Base-by-base conservation (phyloP, 352 stramenopile species). In the Phytophthora fragariae region DNA sequence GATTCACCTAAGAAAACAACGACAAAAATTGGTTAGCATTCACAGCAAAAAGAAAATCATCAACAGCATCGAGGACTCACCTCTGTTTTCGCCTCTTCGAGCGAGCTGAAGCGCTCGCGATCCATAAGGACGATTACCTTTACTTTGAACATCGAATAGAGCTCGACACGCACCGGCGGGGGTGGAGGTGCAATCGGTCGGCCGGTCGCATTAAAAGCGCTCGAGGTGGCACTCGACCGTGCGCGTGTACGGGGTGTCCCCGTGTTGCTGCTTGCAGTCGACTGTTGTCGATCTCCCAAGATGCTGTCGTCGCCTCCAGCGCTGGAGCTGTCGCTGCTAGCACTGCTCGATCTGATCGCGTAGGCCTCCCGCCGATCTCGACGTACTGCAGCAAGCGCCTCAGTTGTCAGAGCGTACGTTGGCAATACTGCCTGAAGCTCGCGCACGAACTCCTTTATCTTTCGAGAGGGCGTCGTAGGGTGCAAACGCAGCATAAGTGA, bases 61-160 rank as follows among this genome's bases (percentile, higher is more conserved):
- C 44, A 50, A 21, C 1, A 41, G 35, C 35, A 41, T 14, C 9
- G 27, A 15, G 19, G 5, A 44, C 72, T 65, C 50, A 94, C 87
- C 81, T 94, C 77, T 0, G 87, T 92, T 59, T 89, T 92, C 12
- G 77, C 85, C 1, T 67, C 65, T 57, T 94, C 87, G 7, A 92
- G 62, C 0, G 84, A 84, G 27, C 68, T 55, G 52, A 93, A 94
- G 10, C 76, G 75, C 35, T 74, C 65, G 2, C 75, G 80, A 60
- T 93, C 84, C 29, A 92, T 79, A 3, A 79, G 72, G 21, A 94
- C 72, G 44, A 72, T 81, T n/a, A 92, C 73, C 72, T 90, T 92
- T 12, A 94, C 68, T 39, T 68, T 61, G 35, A 91, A 88, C 84
- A 94, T 88, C 12, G 78, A 75, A 54, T 81, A 63, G 5, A 89